These are phyloP conservation scores for Iris macrosiphon DNA, from an alignment of 106 monocot species.

Conservation along the genomic window DNA sequence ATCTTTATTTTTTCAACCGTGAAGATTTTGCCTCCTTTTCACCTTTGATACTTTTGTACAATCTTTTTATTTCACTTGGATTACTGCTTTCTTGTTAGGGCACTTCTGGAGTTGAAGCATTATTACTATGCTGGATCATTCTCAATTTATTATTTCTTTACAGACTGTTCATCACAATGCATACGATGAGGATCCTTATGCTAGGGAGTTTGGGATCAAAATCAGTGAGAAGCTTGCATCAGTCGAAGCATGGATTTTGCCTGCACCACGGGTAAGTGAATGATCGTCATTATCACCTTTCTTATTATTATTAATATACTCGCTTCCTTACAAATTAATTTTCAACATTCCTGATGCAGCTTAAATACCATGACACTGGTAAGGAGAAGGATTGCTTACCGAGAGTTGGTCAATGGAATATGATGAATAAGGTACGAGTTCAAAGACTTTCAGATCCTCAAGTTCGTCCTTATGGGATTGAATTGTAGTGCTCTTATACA, in stretches of 20 bases:
- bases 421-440: constrained; percentile 52
- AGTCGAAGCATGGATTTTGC: constrained; percentile 57
- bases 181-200: constrained; percentile 47
- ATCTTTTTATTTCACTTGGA: too few relatives aligned
- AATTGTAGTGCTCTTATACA: too few relatives aligned
- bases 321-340: not conserved
- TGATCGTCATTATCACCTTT: not conserved
- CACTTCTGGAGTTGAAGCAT: too few relatives aligned
- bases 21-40: too few relatives aligned
- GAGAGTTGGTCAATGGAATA: constrained; percentile 60
- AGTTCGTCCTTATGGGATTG: too few relatives aligned
- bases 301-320: not conserved
- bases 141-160: not conserved
- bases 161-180: constrained; percentile 53
- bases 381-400: constrained; percentile 51
- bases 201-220: constrained; percentile 56
- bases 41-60: too few relatives aligned
- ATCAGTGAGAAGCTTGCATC: constrained; percentile 42
- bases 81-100: too few relatives aligned
- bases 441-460: too few relatives aligned
- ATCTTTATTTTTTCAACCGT: too few relatives aligned
- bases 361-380: constrained; percentile 57
- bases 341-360: constrained; percentile 25
- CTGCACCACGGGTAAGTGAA: constrained; percentile 48
- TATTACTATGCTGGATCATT: too few relatives aligned